Evolutionary conservation across 345 rosid genomes (phyloP), one percentile per base, ranked within the genome.

Genomic region (Melaleuca quinquenervia): DNA sequence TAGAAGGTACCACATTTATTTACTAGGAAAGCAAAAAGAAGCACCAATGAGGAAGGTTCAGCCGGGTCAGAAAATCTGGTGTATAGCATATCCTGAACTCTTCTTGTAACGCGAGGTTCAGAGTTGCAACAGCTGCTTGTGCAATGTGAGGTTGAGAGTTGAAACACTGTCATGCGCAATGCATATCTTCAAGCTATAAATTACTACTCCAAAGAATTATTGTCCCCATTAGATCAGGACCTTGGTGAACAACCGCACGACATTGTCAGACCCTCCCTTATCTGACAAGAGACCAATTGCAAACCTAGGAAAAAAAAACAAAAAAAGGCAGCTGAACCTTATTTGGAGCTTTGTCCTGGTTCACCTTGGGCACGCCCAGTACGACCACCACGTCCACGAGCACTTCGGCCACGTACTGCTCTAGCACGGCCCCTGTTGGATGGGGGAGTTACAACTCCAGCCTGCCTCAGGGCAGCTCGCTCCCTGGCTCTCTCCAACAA

Each of bases 391-490:
- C 86, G 87, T 86, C 84, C 87, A 52, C 89, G 86, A 48, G 50
- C 80, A 32, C 51, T 50, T 22, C 83, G 84, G 50, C 84, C 88
- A 3, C 88, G 88, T 62, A 29, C 84, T 45, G n/a, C 83, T 45
- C 89, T 82, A 27, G 88, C 89, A 24, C 94, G 92, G 50, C 91
- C 94, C 45, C 93, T 87, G 44, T 50, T 41, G 44, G 87, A 86
- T 6, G 90, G 85, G 24, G 90, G 52, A 64, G 94, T 83, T 50
- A 90, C 84, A 36, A 87, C 88, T 82, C 90, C 90, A 14, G 93
- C 94, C 90, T 89, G 94, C 90, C 99, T 91, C 78, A 86, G 53
- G 89, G 89, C 85, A 32, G 96, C 91, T 36, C 92, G 88, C 88
- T 88, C 91, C 87, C 87, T 90, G 2, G 97, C 99, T 88, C 96